These are phyloP conservation scores for Flaveria robusta DNA, from an alignment of 129 eudicot species.

Conservation along the genomic window DNA sequence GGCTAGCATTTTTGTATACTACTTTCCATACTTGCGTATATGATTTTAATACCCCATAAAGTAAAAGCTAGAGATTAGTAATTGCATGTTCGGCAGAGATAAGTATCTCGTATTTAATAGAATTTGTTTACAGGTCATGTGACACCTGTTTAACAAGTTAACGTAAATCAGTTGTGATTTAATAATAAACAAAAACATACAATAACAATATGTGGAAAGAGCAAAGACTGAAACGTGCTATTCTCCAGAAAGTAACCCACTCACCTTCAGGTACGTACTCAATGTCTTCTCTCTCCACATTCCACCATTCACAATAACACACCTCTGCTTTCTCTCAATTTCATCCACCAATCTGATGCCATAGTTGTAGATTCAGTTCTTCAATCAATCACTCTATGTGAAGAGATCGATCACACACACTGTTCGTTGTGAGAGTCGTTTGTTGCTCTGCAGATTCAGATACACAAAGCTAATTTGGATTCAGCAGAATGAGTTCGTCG, in stretches of 20 bases:
- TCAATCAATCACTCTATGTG: background rate
- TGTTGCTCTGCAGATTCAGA: background rate
- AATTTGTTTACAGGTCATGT: too few species aligned
- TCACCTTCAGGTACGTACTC: conserved; percentile 28
- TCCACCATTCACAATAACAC: too few species aligned
- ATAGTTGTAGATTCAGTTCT: background rate
- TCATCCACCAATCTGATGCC: conserved; percentile 6
- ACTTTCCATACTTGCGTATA: too few species aligned
- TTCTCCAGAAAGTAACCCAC: too few species aligned
- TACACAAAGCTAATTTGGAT: background rate
- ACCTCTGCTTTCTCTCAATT: conserved; percentile 6
- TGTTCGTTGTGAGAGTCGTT: conserved; percentile 1
- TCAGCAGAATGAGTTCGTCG: conserved; percentile 48
- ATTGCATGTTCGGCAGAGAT: too few species aligned
- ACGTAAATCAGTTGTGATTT: too few species aligned
- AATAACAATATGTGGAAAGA: background rate
- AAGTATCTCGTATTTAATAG: too few species aligned
- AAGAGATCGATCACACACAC: background rate
- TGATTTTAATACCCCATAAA: too few species aligned
- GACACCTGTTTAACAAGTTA: too few species aligned
- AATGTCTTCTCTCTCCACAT: conserved; percentile 13
- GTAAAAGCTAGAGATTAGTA: too few species aligned
- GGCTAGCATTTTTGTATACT: too few species aligned
- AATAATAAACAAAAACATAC: too few species aligned
- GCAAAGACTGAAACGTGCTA: conserved; percentile 26